Evolutionary conservation across 306 rosid genomes (phyloP).

Genomic region (Abrus pulchellus): DNA sequence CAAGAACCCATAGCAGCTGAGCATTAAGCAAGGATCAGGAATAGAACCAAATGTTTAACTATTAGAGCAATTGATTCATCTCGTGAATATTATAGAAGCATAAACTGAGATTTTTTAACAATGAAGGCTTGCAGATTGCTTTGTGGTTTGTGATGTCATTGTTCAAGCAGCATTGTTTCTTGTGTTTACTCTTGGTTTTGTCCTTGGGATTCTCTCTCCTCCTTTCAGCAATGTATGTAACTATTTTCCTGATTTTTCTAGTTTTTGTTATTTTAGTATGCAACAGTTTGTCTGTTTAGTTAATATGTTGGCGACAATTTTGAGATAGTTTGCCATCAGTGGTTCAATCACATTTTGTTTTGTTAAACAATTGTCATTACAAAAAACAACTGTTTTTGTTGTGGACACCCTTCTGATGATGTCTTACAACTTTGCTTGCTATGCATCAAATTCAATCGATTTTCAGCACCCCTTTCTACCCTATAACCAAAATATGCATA

Average conservation of each 20-base stretch:
- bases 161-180: slow-evolving; percentile 71
- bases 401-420: slow-evolving; percentile 46
- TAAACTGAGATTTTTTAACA: slow-evolving; percentile 60
- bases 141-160: slow-evolving; percentile 71
- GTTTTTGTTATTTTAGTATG: slow-evolving; percentile 60
- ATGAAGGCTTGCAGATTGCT: slow-evolving; percentile 68
- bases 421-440: slow-evolving; percentile 31
- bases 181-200: slow-evolving; percentile 70
- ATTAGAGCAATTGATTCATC: slow-evolving; percentile 50
- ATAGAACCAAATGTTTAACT: slow-evolving; percentile 45
- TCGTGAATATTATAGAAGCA: slow-evolving; percentile 62
- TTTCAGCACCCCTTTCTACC: no score
- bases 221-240: slow-evolving; percentile 76
- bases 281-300: slow-evolving; percentile 58
- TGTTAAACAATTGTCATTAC: slow-evolving; percentile 59
- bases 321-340: slow-evolving; percentile 57
- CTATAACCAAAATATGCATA: background rate
- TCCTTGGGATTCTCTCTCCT: slow-evolving; percentile 56
- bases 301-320: slow-evolving; percentile 62
- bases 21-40: slow-evolving; percentile 56
- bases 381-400: slow-evolving; percentile 62
- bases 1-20: slow-evolving; percentile 59
- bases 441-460: background rate
- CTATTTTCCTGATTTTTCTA: slow-evolving; percentile 62
- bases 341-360: slow-evolving; percentile 54